Percentiles rank a stretch among this genome's conserved stretches.
Conservation (phyloP, 2,329 filamentous ascomycete species). For the Plenodomus lindquistii region DNA sequence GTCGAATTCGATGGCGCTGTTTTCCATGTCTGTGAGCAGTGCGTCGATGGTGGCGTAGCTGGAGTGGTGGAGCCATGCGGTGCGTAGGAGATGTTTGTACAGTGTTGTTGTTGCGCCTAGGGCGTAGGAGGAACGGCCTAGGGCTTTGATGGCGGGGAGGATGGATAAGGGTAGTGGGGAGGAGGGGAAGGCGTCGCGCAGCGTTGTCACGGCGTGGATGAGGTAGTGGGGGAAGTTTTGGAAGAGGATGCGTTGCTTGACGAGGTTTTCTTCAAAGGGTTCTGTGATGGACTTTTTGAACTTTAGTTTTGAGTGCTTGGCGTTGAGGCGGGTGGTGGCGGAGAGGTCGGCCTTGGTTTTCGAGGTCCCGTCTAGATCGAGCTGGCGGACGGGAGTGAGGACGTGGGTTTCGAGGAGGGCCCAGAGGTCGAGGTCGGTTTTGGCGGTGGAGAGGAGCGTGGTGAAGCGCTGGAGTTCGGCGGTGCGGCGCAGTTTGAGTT, state of each 20-base stretch:
- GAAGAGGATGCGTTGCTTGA: slow-evolving; percentile 61
- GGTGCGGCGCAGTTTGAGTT: slow-evolving; percentile 15
- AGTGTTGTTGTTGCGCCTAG: slow-evolving; percentile 71
- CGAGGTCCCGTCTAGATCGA: slow-evolving; percentile 54
- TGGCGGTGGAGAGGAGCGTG: slow-evolving; percentile 57
- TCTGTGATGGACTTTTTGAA: not conserved
- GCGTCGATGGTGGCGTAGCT: slow-evolving; percentile 60
- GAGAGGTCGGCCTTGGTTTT: not conserved
- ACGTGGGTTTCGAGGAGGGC: slow-evolving; percentile 67
- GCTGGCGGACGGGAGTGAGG: slow-evolving; percentile 61
- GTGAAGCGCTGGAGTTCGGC: slow-evolving; percentile 59
- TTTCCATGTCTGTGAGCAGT: slow-evolving; percentile 68
- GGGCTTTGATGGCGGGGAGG: slow-evolving; percentile 67
- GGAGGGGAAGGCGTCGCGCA: slow-evolving; percentile 62
- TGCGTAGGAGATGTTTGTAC: slow-evolving; percentile 67
- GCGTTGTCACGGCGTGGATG: slow-evolving; percentile 58
- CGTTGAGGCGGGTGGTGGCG: not conserved
- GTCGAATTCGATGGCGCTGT: slow-evolving; percentile 64
- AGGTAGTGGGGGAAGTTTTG: slow-evolving; percentile 68
- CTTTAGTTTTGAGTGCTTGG: not conserved
- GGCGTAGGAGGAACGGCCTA: slow-evolving; percentile 71
- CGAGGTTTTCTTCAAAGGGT: slow-evolving; percentile 4
- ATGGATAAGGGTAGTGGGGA: slow-evolving; percentile 65
- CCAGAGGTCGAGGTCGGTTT: slow-evolving; percentile 69
- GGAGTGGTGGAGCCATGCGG: slow-evolving; percentile 64